phyloP scores from a whole-genome alignment of 2,329 filamentous ascomycete genomes.

The Claviceps digitariae region DNA sequence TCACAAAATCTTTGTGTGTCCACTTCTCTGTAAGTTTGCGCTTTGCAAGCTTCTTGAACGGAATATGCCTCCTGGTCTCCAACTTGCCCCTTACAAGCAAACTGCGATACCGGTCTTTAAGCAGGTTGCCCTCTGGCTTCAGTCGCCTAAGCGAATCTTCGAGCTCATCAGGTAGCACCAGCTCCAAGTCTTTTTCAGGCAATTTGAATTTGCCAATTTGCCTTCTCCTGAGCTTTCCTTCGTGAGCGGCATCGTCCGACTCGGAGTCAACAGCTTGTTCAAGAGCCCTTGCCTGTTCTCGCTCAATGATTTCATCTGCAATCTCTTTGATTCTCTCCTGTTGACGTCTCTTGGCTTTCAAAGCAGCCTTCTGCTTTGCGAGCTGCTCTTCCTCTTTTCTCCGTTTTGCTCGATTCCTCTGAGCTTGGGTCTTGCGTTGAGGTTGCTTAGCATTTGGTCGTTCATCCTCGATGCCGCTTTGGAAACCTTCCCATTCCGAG shows the following conservation, averaged over 20 bases:
- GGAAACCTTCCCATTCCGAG: constrained; percentile 79
- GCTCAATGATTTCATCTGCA: constrained; percentile 45
- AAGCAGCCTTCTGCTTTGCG: constrained; percentile 60
- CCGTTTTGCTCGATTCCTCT: constrained; percentile 78
- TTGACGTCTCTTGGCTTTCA: constrained; percentile 62
- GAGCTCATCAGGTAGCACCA: constrained; percentile 72
- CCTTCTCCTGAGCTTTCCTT: constrained; percentile 52
- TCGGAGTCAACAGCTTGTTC: constrained; percentile 30
- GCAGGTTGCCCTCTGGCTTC: constrained; percentile 89
- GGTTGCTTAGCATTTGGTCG: constrained; percentile 54
- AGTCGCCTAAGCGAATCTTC: constrained; percentile 68
- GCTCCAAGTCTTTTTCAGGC: constrained; percentile 66
- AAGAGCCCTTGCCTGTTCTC: constrained; percentile 36
- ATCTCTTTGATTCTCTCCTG: constrained; percentile 59
- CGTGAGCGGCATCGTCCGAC: constrained; percentile 43
- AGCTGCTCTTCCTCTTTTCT: constrained; percentile 76
- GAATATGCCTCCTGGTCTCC: constrained; percentile 65
- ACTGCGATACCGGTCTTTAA: constrained; percentile 84
- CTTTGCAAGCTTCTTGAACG: constrained; percentile 72
- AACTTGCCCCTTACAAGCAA: constrained; percentile 80
- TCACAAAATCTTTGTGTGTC: constrained; percentile 81
- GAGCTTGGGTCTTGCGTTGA: constrained; percentile 70
- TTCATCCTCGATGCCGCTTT: constrained; percentile 64
- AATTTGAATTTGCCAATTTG: constrained; percentile 61
- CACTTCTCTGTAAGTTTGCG: constrained; percentile 85